These are phyloP conservation scores for Tricholoma matsutake DNA, from an alignment of 768 basidiomycete species.

Conservation along the genomic window DNA sequence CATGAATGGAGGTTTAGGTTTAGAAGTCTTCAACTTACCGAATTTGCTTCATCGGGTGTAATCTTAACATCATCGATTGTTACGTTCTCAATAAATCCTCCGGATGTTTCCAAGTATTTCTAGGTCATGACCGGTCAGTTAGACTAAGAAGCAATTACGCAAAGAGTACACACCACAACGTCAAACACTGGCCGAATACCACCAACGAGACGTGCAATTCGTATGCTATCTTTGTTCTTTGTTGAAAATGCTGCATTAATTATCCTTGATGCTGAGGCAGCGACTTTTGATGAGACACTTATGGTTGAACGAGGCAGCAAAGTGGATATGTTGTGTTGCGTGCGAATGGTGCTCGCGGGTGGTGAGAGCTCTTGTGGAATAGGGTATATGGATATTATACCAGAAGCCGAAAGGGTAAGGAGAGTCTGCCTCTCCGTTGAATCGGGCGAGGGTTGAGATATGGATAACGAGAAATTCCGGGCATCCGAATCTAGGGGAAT, in stretches of 20 bases:
- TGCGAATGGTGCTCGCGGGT: slow-evolving; percentile 35
- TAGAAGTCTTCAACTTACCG: not conserved
- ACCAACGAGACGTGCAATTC: slow-evolving; percentile 51
- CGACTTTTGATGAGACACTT: slow-evolving; percentile 36
- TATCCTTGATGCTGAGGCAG: slow-evolving; percentile 33
- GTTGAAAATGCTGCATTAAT: slow-evolving; percentile 45
- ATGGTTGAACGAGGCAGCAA: slow-evolving; percentile 53
- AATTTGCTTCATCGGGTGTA: slow-evolving; percentile 5
- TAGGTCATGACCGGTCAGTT: slow-evolving; percentile 19
- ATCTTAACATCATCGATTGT: slow-evolving; percentile 37
- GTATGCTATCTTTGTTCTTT: slow-evolving; percentile 40
- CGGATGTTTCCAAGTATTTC: slow-evolving; percentile 54
- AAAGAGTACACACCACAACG: slow-evolving; percentile 44
- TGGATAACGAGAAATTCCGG: slow-evolving; percentile 39
- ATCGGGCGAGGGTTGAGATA: slow-evolving; percentile 21
- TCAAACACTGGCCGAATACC: slow-evolving; percentile 61
- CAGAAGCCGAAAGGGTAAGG: slow-evolving; percentile 56
- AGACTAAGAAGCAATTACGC: not conserved
- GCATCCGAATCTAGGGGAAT: slow-evolving; percentile 64
- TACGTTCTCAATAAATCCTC: slow-evolving; percentile 51
- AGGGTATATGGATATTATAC: slow-evolving; percentile 55
- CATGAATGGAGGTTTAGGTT: not conserved
- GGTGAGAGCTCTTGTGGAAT: slow-evolving; percentile 45
- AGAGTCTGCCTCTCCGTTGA: slow-evolving; percentile 35
- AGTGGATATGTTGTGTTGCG: slow-evolving; percentile 45